Evolutionary conservation across 805 yeast genomes (phyloP).

Genomic region (Kuraishia capsulata): DNA sequence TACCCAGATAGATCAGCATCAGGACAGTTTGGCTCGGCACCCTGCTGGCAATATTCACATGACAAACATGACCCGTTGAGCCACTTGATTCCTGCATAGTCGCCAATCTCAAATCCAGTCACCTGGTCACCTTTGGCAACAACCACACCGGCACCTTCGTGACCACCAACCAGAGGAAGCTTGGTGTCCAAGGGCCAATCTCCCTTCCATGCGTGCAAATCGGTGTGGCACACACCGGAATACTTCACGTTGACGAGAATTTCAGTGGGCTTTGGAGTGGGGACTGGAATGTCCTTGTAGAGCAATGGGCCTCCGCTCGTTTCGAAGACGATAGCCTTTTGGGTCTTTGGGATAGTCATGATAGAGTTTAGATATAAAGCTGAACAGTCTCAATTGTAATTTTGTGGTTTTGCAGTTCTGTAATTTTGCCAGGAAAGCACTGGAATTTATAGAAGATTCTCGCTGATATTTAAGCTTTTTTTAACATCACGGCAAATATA

Average conservation of each 20-base stretch:
- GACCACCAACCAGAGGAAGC: conserved; percentile 64
- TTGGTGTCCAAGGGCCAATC: conserved; percentile 56
- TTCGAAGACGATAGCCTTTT: conserved; percentile 66
- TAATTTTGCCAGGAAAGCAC: too few relatives aligned
- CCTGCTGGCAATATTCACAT: conserved; percentile 54
- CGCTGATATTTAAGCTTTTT: too few relatives aligned
- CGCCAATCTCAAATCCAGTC: conserved; percentile 53
- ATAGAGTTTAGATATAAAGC: too few relatives aligned
- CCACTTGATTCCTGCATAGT: conserved; percentile 63
- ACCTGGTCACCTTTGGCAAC: conserved; percentile 56
- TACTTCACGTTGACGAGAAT: conserved; percentile 57
- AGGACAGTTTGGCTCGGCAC: conserved; percentile 58
- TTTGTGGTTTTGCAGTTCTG: too few relatives aligned
- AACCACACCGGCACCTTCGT: conserved; percentile 67
- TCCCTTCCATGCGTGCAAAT: conserved; percentile 68
- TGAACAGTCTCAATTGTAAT: too few relatives aligned
- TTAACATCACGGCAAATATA: too few relatives aligned
- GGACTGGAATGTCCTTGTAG: conserved; percentile 69
- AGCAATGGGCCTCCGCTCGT: conserved; percentile 52
- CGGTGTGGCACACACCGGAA: conserved; percentile 72
- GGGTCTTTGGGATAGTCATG: conserved; percentile 43
- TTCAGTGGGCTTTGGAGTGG: conserved; percentile 56
- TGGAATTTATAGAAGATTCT: too few relatives aligned
- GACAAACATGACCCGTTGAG: conserved; percentile 56
- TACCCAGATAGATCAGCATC: conserved; percentile 65